Base-by-base conservation (phyloP, 1,139 yeast species). In the Scheffersomyces titani region DNA sequence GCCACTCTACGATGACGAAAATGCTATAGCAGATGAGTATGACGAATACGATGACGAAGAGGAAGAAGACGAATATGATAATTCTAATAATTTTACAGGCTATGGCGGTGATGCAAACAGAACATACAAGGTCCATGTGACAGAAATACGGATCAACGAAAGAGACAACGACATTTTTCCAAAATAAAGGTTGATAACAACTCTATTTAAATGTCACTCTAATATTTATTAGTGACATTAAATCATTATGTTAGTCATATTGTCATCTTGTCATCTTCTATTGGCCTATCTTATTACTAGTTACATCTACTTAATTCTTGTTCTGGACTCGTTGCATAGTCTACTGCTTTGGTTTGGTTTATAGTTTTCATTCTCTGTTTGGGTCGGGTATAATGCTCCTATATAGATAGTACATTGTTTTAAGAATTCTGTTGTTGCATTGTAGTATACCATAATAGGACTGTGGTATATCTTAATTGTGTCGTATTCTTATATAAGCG, bases 121-220 rank as follows among this genome's bases (percentile, higher is more conserved):
- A 54, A 59, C 71, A 52, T 77, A 80, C 61, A 78, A 73, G 58
- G 84, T 83, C 6, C 80, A 78, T 52, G 87, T 84, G 19, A 81
- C 86, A 19, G 88, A 85, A 54, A 81, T 84, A 19, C 68, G 77
- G 3, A 76, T 84, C 20, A 77, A 78, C 59, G 86, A 81, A 40
- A 73, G 67, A 30, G 66, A 63, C 47, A 54, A 56, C 18, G 64
- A 63, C 52, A 63, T 63, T n/a, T 63, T 63, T 47, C 66, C 66
- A 19, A 30, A 30, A 30, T 30, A 30, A 30, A 30, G 13, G 40
- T 11, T 30, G 16, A 11, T n/a, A n/a, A n/a, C n/a, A n/a, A 30
- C 16, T 30, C 16, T 30, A 6, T 30, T 30, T 6, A 22, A 30
- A 1, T 30, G 40, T 9, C 16, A 30, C 40, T 30, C 11, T 30